Conservation (phyloP, 352 stramenopile genomes). For the Thalassiosira gravida region DNA sequence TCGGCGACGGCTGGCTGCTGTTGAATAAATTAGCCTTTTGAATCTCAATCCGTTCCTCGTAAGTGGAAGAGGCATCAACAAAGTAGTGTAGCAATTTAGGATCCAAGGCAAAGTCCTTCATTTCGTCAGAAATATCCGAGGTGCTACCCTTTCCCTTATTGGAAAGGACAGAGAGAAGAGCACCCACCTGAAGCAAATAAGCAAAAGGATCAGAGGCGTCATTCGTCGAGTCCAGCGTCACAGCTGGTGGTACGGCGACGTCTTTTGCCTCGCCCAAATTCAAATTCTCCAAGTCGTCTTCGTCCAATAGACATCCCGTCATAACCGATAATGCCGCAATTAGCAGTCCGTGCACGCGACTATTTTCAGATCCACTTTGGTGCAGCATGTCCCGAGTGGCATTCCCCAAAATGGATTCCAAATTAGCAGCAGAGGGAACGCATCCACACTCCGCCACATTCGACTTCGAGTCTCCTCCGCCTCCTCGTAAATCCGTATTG, state of each 20-base stretch:
- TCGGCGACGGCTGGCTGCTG: too few relatives aligned
- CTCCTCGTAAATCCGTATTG: not conserved
- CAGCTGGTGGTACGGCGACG: too few relatives aligned
- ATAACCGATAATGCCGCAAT: constrained; percentile 70
- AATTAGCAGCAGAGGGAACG: constrained; percentile 34
- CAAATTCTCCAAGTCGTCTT: constrained; percentile 43
- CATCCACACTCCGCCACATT: not conserved
- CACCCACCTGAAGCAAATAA: constrained; percentile 58
- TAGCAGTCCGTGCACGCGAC: constrained; percentile 51
- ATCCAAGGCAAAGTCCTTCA: constrained; percentile 55
- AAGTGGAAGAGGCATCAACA: constrained; percentile 69
- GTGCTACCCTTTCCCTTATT: too few relatives aligned
- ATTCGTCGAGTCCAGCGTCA: not conserved
- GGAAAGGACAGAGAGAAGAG: constrained; percentile 55
- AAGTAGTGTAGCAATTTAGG: constrained; percentile 69
- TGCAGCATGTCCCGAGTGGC: constrained; percentile 36
- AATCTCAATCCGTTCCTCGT: constrained; percentile 82
- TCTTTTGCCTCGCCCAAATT: not conserved
- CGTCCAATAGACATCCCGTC: constrained; percentile 25
- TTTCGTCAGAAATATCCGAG: constrained; percentile 1
- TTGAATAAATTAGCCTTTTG: constrained; percentile 65
- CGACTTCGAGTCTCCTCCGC: not conserved
- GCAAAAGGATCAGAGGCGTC: constrained; percentile 19
- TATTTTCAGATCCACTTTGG: constrained; percentile 8
- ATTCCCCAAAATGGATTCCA: constrained; percentile 66